phyloP scores from a whole-genome alignment of 371 early-diverging fungal genomes.

The Lichtheimia ramosa region DNA sequence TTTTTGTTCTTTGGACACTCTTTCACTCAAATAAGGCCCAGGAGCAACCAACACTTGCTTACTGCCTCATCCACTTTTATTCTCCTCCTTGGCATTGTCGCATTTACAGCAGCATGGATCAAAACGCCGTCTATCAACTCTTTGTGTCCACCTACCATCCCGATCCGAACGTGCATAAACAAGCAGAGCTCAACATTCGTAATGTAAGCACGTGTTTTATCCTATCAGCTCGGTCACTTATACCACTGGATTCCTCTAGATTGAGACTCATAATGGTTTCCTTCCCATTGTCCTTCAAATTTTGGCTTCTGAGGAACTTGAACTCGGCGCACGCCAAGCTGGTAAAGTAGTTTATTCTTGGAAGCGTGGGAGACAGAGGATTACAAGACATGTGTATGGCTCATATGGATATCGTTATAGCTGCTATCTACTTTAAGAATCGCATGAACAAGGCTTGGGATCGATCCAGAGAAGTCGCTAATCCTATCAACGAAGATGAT shows the following conservation, averaged over 20 bases:
- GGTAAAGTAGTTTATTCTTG: slow-evolving; percentile 49
- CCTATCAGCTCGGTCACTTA: background rate
- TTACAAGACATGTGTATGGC: background rate
- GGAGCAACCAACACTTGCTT: no score
- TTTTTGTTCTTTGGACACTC: no score
- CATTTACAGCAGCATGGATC: slow-evolving; percentile 42
- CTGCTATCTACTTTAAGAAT: slow-evolving; percentile 95
- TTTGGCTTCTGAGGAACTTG: slow-evolving; percentile 59
- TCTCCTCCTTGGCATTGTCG: slow-evolving; percentile 44
- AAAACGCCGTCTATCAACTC: slow-evolving; percentile 57
- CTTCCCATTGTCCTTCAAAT: slow-evolving; percentile 73
- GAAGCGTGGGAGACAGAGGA: background rate
- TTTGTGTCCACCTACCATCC: slow-evolving; percentile 80
- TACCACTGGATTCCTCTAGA: slow-evolving; percentile 27
- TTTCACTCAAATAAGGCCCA: no score
- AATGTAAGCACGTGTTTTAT: slow-evolving; percentile 23
- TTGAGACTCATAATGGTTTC: slow-evolving; percentile 64
- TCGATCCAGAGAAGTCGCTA: slow-evolving; percentile 34
- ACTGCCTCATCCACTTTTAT: slow-evolving; percentile 5
- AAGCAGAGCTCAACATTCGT: slow-evolving; percentile 64
- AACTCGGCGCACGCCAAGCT: slow-evolving; percentile 72
- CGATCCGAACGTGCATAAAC: slow-evolving; percentile 73
- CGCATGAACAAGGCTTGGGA: slow-evolving; percentile 77
- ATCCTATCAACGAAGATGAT: slow-evolving; percentile 69
- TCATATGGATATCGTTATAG: slow-evolving; percentile 32